Evolutionary conservation across 495 filamentous ascomycete genomes (phyloP), one percentile per base, ranked within the genome.

Genomic region (Talaromyces borbonicus): DNA sequence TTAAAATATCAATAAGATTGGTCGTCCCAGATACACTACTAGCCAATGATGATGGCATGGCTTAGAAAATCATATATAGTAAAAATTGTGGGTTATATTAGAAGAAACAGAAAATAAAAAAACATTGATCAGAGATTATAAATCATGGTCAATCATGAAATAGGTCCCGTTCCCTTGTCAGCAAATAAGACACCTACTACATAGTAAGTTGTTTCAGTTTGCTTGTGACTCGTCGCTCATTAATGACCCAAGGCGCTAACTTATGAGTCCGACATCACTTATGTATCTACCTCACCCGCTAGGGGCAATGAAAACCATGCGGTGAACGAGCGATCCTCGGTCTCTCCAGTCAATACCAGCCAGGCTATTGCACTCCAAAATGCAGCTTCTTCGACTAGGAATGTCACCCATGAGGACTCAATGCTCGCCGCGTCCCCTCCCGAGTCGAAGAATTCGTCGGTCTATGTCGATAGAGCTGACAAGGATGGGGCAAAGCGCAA

Each of bases 401-500:
- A 40, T 40, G 18, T 40, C 18, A 40, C 18, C 37, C 18, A 43
- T 43, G 14, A 45, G 27, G 15, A 45, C 15, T 31, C 16, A 22
- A 33, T 32, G 16, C 29, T 31, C 27, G 29, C 42, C 27, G 27
- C 19, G 18, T 35, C 27, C 27, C 42, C 29, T 33, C 27, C 11
- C 5, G 14, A 42, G 39, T 42, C 39, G 11, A 42, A 33, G 25
- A 45, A 33, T 45, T 32, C 16, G 11, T 45, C 27, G 12, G 29
- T 31, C 26, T 33, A 25, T 23, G 26, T 22, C 18, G 18, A 45
- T 45, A 32, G 26, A 35, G 18, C 42, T 33, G 18, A 42, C 23
- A 42, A 42, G 23, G 39, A 42, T 42, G 39, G 39, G 39, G 39
- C 23, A 42, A 42, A 42, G 39, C 39, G 39, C 39, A 42, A 42